phyloP scores from a whole-genome alignment of 805 yeast species.

The Zygosaccharomyces bailii region DNA sequence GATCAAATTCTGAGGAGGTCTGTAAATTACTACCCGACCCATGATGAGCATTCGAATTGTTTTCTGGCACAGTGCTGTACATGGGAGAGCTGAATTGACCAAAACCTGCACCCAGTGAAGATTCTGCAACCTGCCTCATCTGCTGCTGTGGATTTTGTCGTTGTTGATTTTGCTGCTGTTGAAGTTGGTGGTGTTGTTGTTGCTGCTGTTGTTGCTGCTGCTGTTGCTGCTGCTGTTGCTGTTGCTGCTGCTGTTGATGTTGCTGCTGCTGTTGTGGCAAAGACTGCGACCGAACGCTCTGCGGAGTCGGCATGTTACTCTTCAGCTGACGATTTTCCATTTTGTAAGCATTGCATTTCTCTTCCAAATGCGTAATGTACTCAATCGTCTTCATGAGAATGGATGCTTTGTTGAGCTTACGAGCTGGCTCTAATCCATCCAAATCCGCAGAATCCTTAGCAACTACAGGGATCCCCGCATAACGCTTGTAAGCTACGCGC shows the following conservation, averaged over 20 bases:
- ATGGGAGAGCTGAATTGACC: slow-evolving; percentile 6
- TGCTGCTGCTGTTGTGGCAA: slow-evolving; percentile 9
- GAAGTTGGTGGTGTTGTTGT: slow-evolving; percentile 10
- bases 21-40: slow-evolving; percentile 3
- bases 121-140: neutral
- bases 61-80: neutral
- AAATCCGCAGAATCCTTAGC: slow-evolving; percentile 57
- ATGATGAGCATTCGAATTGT: slow-evolving; percentile 6
- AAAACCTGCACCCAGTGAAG: slow-evolving; percentile 6
- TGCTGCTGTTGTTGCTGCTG: slow-evolving; percentile 6
- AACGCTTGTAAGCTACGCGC: slow-evolving; percentile 46
- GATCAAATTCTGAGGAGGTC: slow-evolving; percentile 2
- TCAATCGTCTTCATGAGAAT: slow-evolving; percentile 74
- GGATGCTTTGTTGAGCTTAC: slow-evolving; percentile 72
- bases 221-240: slow-evolving; percentile 12
- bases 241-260: slow-evolving; percentile 15
- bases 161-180: neutral
- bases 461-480: slow-evolving; percentile 46
- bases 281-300: slow-evolving; percentile 13
- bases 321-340: slow-evolving; percentile 46
- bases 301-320: slow-evolving; percentile 17
- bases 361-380: slow-evolving; percentile 69
- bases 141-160: slow-evolving; percentile 2
- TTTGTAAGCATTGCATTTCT: slow-evolving; percentile 49
- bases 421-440: slow-evolving; percentile 75